phyloP scores from a whole-genome alignment of 192 early-diverging fungal genomes.

The Rhizoclosmatium sp. region DNA sequence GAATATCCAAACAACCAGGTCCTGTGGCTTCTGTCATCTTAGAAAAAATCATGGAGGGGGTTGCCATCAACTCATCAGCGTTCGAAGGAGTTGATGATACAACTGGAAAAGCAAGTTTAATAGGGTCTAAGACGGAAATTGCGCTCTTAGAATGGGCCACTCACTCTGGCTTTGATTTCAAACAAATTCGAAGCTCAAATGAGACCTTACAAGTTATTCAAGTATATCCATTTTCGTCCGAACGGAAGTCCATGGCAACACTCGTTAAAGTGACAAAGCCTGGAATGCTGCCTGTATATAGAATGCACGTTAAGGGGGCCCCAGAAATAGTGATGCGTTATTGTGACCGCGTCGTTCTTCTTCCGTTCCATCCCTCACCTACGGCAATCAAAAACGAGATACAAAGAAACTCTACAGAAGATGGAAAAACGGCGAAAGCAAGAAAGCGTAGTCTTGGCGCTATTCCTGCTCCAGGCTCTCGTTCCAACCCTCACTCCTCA shows the following conservation, averaged over 20 bases:
- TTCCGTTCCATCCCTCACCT: constrained; percentile 35
- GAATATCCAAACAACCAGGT: neutral
- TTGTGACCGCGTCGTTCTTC: constrained; percentile 30
- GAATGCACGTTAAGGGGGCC: constrained; percentile 95
- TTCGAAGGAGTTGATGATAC: constrained; percentile 19
- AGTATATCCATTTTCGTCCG: constrained; percentile 89
- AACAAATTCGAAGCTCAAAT: constrained; percentile 61
- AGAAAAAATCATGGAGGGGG: constrained; percentile 36
- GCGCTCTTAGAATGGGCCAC: constrained; percentile 84
- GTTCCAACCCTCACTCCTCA: constrained; percentile 23
- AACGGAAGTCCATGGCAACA: constrained; percentile 92
- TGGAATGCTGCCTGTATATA: constrained; percentile 40
- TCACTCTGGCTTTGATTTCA: constrained; percentile 69
- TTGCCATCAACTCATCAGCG: constrained; percentile 50
- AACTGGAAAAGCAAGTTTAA: constrained; percentile 49
- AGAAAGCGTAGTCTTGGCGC: neutral
- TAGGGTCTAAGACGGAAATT: constrained; percentile 95
- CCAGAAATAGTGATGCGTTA: constrained; percentile 38
- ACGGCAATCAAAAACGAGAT: constrained; percentile 64
- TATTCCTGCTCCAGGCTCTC: constrained; percentile 17
- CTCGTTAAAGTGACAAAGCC: constrained; percentile 58
- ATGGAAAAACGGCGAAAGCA: neutral
- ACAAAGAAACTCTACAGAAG: neutral
- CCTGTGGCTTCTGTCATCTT: constrained; percentile 7
- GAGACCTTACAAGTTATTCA: constrained; percentile 63